Evolutionary conservation across 1,139 yeast species (phyloP).

Genomic region (Geotrichum australiense): DNA sequence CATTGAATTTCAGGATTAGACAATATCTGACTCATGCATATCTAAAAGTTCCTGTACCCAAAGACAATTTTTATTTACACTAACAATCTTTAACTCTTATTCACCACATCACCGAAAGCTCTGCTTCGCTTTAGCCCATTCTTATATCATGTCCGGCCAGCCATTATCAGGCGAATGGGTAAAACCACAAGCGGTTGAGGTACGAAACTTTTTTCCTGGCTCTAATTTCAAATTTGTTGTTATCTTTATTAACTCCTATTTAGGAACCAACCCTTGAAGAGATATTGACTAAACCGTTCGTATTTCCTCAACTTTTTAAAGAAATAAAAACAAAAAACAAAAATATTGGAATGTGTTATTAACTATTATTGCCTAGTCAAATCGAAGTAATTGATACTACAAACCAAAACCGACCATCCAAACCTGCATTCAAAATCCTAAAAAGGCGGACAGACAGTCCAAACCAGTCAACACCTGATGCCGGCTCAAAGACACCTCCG

Average conservation of each 20-base stretch:
- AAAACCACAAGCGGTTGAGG: background rate
- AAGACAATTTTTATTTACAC: too few relatives aligned
- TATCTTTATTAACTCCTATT: background rate
- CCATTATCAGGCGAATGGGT: slow-evolving; percentile 5
- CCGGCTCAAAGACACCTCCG: slow-evolving; percentile 3
- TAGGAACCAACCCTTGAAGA: slow-evolving; percentile 16
- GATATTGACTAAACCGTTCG: slow-evolving; percentile 12
- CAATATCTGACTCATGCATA: too few relatives aligned
- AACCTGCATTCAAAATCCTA: slow-evolving; percentile 15
- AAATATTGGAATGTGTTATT: background rate
- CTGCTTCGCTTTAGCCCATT: too few relatives aligned
- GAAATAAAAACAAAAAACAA: too few relatives aligned
- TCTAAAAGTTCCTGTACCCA: too few relatives aligned
- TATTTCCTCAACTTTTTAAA: too few relatives aligned
- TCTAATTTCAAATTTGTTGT: background rate
- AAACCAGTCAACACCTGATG: background rate
- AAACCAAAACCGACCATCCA: slow-evolving; percentile 5
- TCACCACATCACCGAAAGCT: too few relatives aligned
- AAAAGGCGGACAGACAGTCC: slow-evolving; percentile 15
- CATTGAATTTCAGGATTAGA: too few relatives aligned
- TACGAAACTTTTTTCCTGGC: background rate
- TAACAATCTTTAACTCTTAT: too few relatives aligned
- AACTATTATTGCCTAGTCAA: slow-evolving; percentile 1
- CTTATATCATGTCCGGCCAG: slow-evolving; percentile 4
- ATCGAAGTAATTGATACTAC: slow-evolving; percentile 17